Conservation (phyloP, 176 grass and related monocot genomes). For the Eleusine coracana region DNA sequence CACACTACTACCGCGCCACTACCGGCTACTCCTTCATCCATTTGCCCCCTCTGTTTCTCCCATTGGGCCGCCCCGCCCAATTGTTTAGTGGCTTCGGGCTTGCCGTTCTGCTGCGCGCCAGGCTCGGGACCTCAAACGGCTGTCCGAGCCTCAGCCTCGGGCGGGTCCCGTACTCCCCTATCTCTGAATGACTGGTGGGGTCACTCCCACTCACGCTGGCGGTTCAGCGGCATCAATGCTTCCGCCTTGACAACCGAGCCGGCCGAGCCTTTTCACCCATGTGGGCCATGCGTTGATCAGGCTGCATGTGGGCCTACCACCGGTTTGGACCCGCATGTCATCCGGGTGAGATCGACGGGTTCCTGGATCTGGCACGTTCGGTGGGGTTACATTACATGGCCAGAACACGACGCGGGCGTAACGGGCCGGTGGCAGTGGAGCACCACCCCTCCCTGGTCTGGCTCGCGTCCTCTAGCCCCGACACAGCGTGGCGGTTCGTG, state of each 20-base stretch:
- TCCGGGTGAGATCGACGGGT: rapidly evolving
- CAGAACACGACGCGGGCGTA: slow-evolving; percentile 18
- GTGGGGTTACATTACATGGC: background rate
- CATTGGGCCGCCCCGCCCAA: background rate
- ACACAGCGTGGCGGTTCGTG: background rate
- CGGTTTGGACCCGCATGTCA: background rate
- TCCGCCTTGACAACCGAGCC: background rate
- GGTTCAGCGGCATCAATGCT: slow-evolving; percentile 34
- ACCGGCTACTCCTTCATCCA: background rate
- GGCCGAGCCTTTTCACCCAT: slow-evolving; percentile 10
- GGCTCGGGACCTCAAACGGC: slow-evolving; percentile 67
- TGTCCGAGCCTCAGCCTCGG: slow-evolving; percentile 75
- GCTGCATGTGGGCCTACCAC: background rate
- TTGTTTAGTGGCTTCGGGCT: slow-evolving; percentile 28
- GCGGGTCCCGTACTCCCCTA: background rate
- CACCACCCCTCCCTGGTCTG: background rate
- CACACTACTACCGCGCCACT: slow-evolving; percentile 1
- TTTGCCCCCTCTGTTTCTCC: background rate
- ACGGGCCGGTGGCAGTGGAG: slow-evolving; percentile 32
- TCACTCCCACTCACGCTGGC: background rate
- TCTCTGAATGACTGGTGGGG: background rate
- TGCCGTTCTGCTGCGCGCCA: background rate
- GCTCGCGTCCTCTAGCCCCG: background rate
- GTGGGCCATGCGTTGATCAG: background rate
- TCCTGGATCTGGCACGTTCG: slow-evolving; percentile 7